Evolutionary conservation across 2,329 filamentous ascomycete species (phyloP).

Genomic region (Alternaria metachromatica): DNA sequence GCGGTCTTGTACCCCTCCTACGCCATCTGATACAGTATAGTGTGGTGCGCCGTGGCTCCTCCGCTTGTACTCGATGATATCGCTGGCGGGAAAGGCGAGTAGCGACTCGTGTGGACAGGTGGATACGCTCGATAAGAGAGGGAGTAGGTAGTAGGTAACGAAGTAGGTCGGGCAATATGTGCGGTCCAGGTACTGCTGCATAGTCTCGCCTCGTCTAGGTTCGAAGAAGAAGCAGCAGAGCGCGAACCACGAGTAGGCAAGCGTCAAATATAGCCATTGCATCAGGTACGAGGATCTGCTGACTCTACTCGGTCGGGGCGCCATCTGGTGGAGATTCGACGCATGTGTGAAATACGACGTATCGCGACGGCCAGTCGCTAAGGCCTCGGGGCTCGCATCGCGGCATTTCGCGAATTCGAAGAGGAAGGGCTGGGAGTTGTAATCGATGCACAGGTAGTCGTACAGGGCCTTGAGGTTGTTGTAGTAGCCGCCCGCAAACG

Average conservation of each 20-base stretch:
- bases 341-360: conserved; percentile 60
- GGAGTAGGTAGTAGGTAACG: conserved; percentile 59
- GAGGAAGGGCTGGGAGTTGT: conserved; percentile 60
- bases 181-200: conserved; percentile 59
- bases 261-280: conserved; percentile 54
- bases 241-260: conserved; percentile 63
- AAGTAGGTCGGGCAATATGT: conserved; percentile 59
- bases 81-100: conserved; percentile 60
- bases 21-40: conserved; percentile 59
- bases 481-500: conserved; percentile 62
- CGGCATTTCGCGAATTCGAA: conserved; percentile 57
- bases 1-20: conserved; percentile 57
- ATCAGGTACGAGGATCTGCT: conserved; percentile 50
- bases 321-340: conserved; percentile 61
- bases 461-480: conserved; percentile 64
- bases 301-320: conserved; percentile 50
- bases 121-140: conserved; percentile 61
- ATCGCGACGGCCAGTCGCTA: conserved; percentile 1
- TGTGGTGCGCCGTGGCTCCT: conserved; percentile 57
- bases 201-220: conserved; percentile 53
- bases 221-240: conserved; percentile 58
- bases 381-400: conserved; percentile 1
- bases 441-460: conserved; percentile 59
- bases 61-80: conserved; percentile 60
- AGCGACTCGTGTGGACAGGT: conserved; percentile 62